phyloP scores from a whole-genome alignment of 169 alveolate species.

The Cryptosporidium bovis region DNA sequence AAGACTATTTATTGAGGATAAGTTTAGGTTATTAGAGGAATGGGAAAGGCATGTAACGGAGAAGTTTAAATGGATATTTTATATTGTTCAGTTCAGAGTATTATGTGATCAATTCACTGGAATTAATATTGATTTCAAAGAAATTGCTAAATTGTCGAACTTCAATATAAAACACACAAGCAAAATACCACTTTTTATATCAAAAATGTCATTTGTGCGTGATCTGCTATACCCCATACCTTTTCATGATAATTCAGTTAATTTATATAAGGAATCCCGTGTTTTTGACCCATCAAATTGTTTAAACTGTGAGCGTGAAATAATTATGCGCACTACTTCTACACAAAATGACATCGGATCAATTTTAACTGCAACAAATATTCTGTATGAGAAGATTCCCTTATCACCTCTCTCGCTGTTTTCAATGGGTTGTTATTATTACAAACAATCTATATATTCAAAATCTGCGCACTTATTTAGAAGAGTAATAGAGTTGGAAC shows the following conservation, averaged over 20 bases:
- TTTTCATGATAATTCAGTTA: not conserved
- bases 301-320: slow-evolving; percentile 16
- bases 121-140: not conserved
- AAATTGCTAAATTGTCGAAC: slow-evolving; percentile 2
- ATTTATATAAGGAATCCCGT: not conserved
- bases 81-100: slow-evolving; percentile 11
- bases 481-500: slow-evolving; percentile 58
- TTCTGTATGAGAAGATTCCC: slow-evolving; percentile 38
- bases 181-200: slow-evolving; percentile 23
- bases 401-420: slow-evolving; percentile 50
- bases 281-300: slow-evolving; percentile 10
- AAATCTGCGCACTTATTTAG: slow-evolving; percentile 55
- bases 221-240: slow-evolving; percentile 18
- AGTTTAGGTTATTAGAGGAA: slow-evolving; percentile 20
- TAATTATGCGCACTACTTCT: slow-evolving; percentile 19
- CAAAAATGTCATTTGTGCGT: slow-evolving; percentile 12
- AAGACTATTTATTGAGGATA: not conserved
- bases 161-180: not conserved
- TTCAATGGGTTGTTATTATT: slow-evolving; percentile 64
- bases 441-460: slow-evolving; percentile 36
- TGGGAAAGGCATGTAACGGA: slow-evolving; percentile 41
- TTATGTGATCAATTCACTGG: slow-evolving; percentile 34
- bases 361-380: slow-evolving; percentile 26
- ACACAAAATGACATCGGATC: slow-evolving; percentile 21
- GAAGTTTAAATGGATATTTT: slow-evolving; percentile 5